A percentile compares a stretch with the other conserved stretches of the same genome.
These are phyloP conservation scores for Chimonanthus salicifolius DNA, from an alignment of 164 flowering plant genomes.

Conservation along the genomic window DNA sequence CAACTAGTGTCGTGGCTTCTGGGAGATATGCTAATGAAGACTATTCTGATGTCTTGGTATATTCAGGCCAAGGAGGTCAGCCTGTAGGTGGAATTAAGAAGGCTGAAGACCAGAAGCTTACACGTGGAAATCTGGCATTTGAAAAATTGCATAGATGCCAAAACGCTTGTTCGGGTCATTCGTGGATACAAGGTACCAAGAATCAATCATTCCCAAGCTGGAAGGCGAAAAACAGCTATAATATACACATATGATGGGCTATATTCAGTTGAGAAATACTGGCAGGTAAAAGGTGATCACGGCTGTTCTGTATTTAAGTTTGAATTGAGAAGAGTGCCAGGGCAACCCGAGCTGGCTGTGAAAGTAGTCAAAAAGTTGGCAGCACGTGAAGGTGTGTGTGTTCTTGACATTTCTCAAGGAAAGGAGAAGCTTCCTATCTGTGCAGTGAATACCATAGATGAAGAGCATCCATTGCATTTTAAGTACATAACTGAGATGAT, in stretches of 20 bases:
- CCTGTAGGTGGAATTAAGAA: conserved; percentile 30
- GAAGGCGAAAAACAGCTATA: conserved; percentile 23
- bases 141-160: conserved; percentile 39
- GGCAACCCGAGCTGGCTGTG: conserved; percentile 74
- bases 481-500: conserved; percentile 48
- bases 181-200: conserved; percentile 51
- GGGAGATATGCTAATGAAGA: conserved; percentile 68
- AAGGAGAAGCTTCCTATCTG: conserved; percentile 54
- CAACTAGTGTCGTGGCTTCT: conserved; percentile 74
- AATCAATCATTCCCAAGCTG: conserved; percentile 23
- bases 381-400: conserved; percentile 48
- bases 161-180: conserved; percentile 68
- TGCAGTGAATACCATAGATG: conserved; percentile 62
- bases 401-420: conserved; percentile 55
- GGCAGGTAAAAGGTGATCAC: conserved; percentile 47
- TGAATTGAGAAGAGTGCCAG: conserved; percentile 56
- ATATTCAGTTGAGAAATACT: conserved; percentile 48
- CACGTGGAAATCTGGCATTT: conserved; percentile 70
- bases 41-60: conserved; percentile 40
- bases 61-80: conserved; percentile 77
- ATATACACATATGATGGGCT: conserved; percentile 73
- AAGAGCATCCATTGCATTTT: conserved; percentile 55
- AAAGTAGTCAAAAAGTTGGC: conserved; percentile 45
- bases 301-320: conserved; percentile 59
- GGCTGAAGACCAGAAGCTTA: conserved; percentile 72